Evolutionary conservation across 208 protist species (phyloP).

Genomic region (Leishmania tropica): DNA sequence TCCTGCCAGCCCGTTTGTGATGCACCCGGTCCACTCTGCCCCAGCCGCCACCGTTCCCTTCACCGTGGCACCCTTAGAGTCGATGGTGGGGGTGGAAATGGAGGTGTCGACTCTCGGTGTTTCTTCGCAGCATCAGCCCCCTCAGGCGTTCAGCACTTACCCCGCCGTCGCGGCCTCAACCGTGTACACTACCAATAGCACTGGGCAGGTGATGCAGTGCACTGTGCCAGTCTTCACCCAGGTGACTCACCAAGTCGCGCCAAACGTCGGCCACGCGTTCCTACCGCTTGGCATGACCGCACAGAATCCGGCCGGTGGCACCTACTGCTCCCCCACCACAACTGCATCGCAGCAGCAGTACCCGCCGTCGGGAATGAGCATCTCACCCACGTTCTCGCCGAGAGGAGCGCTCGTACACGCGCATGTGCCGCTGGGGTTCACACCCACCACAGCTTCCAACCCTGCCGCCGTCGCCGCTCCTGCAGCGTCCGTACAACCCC

Average conservation of each 20-base stretch:
- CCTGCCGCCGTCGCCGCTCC: neutral
- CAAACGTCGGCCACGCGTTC: slow-evolving; percentile 7
- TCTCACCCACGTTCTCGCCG: slow-evolving; percentile 24
- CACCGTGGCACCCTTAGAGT: slow-evolving; percentile 11
- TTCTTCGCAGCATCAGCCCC: slow-evolving; percentile 11
- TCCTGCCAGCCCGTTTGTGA: slow-evolving; percentile 23
- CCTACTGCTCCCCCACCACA: slow-evolving; percentile 20
- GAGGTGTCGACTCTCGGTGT: slow-evolving; percentile 14
- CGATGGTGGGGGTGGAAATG: slow-evolving; percentile 26
- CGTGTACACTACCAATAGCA: slow-evolving; percentile 10
- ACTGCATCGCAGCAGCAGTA: slow-evolving; percentile 21
- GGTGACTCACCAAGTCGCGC: slow-evolving; percentile 8
- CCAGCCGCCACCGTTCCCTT: slow-evolving; percentile 18
- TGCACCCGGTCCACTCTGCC: slow-evolving; percentile 24
- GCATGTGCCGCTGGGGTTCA: slow-evolving; percentile 23
- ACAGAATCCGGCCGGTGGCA: slow-evolving; percentile 7
- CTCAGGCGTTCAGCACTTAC: slow-evolving; percentile 27
- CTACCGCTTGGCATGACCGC: slow-evolving; percentile 22
- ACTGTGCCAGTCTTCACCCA: slow-evolving; percentile 28
- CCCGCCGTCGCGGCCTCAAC: neutral
- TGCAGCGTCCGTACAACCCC: slow-evolving; percentile 24
- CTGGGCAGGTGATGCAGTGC: slow-evolving; percentile 18
- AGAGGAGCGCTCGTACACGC: slow-evolving; percentile 22
- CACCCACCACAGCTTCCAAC: slow-evolving; percentile 8
- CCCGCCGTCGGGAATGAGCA: slow-evolving; percentile 5